Evolutionary conservation across 2,329 filamentous ascomycete species (phyloP).

Genomic region (Cercospora beticola): DNA sequence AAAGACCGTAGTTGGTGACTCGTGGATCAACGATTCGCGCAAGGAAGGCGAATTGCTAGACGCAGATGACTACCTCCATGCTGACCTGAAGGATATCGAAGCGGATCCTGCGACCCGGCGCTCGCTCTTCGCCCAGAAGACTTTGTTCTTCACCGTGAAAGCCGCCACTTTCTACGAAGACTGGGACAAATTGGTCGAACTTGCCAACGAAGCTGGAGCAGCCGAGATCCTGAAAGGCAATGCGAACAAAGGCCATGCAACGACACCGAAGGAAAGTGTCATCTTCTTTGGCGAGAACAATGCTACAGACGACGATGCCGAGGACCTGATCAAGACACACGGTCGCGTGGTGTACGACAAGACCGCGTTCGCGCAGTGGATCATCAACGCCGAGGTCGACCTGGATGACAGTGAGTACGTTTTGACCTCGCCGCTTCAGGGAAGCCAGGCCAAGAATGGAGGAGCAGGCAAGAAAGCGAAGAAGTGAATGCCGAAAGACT

Average conservation of each 20-base stretch:
- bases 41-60: slow-evolving; percentile 29
- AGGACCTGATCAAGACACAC: slow-evolving; percentile 37
- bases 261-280: slow-evolving; percentile 24
- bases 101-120: slow-evolving; percentile 31
- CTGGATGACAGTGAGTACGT: slow-evolving; percentile 43
- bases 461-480: slow-evolving; percentile 6
- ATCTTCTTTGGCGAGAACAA: slow-evolving; percentile 44
- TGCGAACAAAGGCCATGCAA: slow-evolving; percentile 26
- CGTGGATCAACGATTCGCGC: slow-evolving; percentile 47
- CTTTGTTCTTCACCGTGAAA: slow-evolving; percentile 50
- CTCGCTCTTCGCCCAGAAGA: slow-evolving; percentile 52
- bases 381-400: slow-evolving; percentile 46
- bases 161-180: slow-evolving; percentile 33
- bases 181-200: slow-evolving; percentile 43
- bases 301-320: slow-evolving; percentile 39
- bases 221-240: slow-evolving; percentile 30
- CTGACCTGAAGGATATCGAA: slow-evolving; percentile 31
- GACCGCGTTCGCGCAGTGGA: slow-evolving; percentile 45
- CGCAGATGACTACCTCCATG: slow-evolving; percentile 10
- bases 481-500: background rate
- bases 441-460: background rate
- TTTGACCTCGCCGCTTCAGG: slow-evolving; percentile 12
- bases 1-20: slow-evolving; percentile 48
- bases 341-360: slow-evolving; percentile 43
- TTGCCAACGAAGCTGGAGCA: slow-evolving; percentile 43